Evolutionary conservation across 2,329 filamentous ascomycete species (phyloP).

Genomic region (Aspergillus glaucus): DNA sequence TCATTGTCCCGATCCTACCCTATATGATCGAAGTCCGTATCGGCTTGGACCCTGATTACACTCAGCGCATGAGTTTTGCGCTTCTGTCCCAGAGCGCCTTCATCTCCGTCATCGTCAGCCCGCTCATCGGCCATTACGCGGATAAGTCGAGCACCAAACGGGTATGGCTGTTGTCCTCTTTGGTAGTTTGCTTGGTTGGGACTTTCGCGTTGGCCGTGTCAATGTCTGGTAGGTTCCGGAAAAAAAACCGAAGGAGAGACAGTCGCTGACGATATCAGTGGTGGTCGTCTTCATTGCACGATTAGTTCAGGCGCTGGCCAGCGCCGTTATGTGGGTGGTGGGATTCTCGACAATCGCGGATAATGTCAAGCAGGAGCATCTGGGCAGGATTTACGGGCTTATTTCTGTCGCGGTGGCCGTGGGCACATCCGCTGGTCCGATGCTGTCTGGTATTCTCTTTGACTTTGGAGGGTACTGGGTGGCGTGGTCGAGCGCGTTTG

Average conservation of each 20-base stretch:
- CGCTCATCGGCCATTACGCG: constrained; percentile 18
- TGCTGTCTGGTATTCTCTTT: constrained; percentile 18
- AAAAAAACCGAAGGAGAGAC: background rate
- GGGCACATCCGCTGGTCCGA: constrained; percentile 19
- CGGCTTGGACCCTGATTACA: constrained; percentile 14
- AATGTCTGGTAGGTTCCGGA: constrained; percentile 14
- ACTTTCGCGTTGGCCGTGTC: constrained; percentile 17
- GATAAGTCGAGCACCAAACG: constrained; percentile 14
- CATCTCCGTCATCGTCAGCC: constrained; percentile 15
- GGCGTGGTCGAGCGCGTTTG: constrained; percentile 18
- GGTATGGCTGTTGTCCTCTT: constrained; percentile 14
- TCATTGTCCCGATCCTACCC: constrained; percentile 26
- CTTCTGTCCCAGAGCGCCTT: constrained; percentile 21
- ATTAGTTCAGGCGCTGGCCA: constrained; percentile 20
- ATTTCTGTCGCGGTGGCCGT: constrained; percentile 2
- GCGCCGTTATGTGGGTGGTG: constrained; percentile 22
- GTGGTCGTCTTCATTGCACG: constrained; percentile 19
- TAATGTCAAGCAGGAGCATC: constrained; percentile 12
- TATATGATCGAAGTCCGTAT: constrained; percentile 23
- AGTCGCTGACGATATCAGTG: constrained; percentile 7
- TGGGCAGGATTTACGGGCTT: constrained; percentile 9
- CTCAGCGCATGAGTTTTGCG: constrained; percentile 19
- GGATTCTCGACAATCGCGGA: constrained; percentile 19
- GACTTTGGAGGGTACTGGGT: constrained; percentile 20
- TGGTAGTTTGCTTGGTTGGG: constrained; percentile 15